Evolutionary conservation across 495 filamentous ascomycete genomes (phyloP), one percentile per base, ranked within the genome.

Genomic region (Pseudoneurospora amorphoporcata): DNA sequence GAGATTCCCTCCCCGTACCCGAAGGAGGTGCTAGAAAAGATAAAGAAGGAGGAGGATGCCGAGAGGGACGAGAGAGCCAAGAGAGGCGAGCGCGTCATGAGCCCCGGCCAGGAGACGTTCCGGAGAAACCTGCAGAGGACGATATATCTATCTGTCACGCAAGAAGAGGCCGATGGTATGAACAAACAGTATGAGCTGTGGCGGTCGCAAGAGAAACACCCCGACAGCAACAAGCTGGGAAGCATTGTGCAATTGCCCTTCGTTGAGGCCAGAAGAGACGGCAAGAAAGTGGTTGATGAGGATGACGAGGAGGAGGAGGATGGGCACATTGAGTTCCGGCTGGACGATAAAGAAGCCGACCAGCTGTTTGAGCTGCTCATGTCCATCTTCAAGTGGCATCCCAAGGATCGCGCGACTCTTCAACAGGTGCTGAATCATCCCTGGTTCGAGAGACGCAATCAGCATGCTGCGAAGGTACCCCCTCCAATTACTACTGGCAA

Each of bases 321-420:
- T 17, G 41, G 17, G 14, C 4, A 42, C 17, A 47, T 47, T 8
- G 1, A 47, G 43, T n/a, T 45, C 17, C 7, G 17, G 4, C 42
- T 76, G 71, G n/a, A 71, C 4, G 43, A 37, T 12, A 69, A 70
- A 16, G 79, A 79, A 17, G 69, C 75, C 10, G 17, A 75, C 5
- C 68, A 75, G 3, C 39, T 80, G 0, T 74, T 68, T 0, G 79
- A 80, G 61, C 73, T 81, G 8, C 38, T 80, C n/a, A 61, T 39
- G 41, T 32, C 39, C 8, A 77, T 79, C 72, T 79, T 76, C 16
- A 71, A 71, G 53, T 75, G 78, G 58, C 69, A 69, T 3, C 77
- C 77, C n/a, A 72, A 78, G 14, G 72, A 77, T 4, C 70, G 79
- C n/a, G 69, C 71, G 0, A 58, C 58, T 1, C 17, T 71, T 1